phyloP scores from a whole-genome alignment of 306 rosid genomes.

The Sphenostylis stenocarpa region DNA sequence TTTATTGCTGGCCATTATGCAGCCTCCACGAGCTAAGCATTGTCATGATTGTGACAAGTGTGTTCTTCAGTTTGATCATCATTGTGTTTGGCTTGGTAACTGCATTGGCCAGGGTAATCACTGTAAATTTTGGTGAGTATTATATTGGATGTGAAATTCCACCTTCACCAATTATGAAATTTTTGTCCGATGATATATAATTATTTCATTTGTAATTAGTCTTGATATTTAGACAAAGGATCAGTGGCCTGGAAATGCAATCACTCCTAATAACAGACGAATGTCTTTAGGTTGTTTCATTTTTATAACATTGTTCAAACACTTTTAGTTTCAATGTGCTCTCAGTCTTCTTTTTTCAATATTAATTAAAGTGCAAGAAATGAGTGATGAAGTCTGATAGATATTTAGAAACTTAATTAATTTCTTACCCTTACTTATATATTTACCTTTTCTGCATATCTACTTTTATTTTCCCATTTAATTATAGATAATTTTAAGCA shows the following conservation, averaged over 20 bases:
- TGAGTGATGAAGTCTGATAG: constrained; percentile 3
- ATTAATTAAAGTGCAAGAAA: neutral
- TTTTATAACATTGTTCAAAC: constrained; percentile 4
- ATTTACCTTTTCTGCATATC: neutral
- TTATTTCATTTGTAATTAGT: neutral
- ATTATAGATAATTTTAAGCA: neutral
- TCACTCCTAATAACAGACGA: neutral
- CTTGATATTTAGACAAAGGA: constrained; percentile 29
- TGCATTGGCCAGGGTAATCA: constrained; percentile 96
- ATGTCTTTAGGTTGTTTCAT: constrained; percentile 9
- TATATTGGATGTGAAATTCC: constrained; percentile 16
- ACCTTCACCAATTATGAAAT: constrained; percentile 7
- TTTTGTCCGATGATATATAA: constrained; percentile 13
- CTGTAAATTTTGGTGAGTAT: constrained; percentile 93
- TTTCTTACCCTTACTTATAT: constrained; percentile 15
- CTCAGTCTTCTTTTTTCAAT: constrained; percentile 18
- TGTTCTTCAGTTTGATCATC: constrained; percentile 98
- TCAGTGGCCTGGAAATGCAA: constrained; percentile 25
- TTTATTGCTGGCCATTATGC: constrained; percentile 40
- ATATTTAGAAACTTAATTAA: neutral
- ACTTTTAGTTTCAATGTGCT: constrained; percentile 22
- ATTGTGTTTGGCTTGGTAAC: constrained; percentile 99
- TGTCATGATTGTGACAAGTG: constrained; percentile 98
- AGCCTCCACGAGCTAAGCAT: constrained; percentile 98
- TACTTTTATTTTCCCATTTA: constrained; percentile 16